Base-by-base conservation (phyloP, 2,329 filamentous ascomycete genomes). In the Knufia petricola region DNA sequence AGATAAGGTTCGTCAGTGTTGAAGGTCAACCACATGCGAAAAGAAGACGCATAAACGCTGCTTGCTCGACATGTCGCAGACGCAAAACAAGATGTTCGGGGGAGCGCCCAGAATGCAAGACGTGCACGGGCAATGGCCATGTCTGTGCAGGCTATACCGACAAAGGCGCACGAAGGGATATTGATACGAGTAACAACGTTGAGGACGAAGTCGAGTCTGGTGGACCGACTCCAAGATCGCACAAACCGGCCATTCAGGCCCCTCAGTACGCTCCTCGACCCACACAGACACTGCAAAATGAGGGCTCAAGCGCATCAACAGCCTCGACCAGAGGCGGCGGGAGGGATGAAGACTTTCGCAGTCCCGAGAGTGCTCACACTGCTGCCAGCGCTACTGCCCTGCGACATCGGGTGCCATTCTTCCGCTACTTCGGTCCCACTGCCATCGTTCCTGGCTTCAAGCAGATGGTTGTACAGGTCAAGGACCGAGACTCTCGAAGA, bases 391-490 rank as follows among this genome's bases (percentile, higher is more conserved):
- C 39, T 31, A 48, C 53, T 10, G 42, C 57, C 64, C 69, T 24
- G 72, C 76, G 62, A 71, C 77, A 84, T 60, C 77, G 83, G 47
- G 85, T 94, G 54, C 87, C 87, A 0, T 95, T 92, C 63, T 94
- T 94, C 59, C 76, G 88, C 52, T 94, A 92, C 65, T 92, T 94
- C 62, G 88, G 87, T 0, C 86, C 87, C 0, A 94, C 88, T 1
- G 88, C 87, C 53, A 94, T 94, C 60, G 86, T 92, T 46, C 87
- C 87, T 1, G 87, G 87, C 19, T 94, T 88, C 69, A 94, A 94
- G 66, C 87, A 94, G 64, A 94, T 94, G 86, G 85, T 94, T 21
- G 55, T 58, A 7, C 48, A 55, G 39, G 44, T 57, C 3, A 57
- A 54, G 44, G 52, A 54, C 31, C 42, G 42, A 8, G 26, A 45